Evolutionary conservation across 2,329 filamentous ascomycete species (phyloP).

Genomic region (Aspergillus thermomutatus): DNA sequence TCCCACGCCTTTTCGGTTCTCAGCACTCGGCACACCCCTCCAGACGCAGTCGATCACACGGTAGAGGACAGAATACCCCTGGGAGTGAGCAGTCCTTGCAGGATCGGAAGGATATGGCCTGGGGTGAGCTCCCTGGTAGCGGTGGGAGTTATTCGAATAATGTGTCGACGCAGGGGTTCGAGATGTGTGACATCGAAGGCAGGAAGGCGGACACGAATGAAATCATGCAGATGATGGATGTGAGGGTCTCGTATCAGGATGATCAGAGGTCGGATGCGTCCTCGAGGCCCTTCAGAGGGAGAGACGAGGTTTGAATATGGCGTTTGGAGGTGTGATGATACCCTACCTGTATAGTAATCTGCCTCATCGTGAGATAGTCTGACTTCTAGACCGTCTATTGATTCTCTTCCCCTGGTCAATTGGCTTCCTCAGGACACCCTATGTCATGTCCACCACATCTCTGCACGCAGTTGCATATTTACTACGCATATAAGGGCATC

Average conservation of each 20-base stretch:
- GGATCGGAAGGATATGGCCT: neutral
- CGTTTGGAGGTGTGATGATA: neutral
- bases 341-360: too few relatives aligned
- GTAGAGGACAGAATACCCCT: neutral
- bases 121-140: neutral
- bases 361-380: too few relatives aligned
- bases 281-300: neutral
- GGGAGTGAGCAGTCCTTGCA: neutral
- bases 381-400: too few relatives aligned
- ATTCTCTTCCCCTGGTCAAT: too few relatives aligned
- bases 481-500: neutral
- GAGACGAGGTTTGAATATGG: neutral
- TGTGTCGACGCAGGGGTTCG: slow-evolving; percentile 1
- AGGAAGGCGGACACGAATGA: neutral
- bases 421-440: too few relatives aligned
- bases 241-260: slow-evolving; percentile 4
- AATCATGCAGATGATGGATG: neutral
- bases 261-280: slow-evolving; percentile 4
- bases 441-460: neutral
- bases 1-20: slow-evolving; percentile 13
- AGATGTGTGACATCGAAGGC: neutral
- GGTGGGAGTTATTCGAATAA: neutral
- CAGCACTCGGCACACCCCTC: neutral
- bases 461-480: neutral
- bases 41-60: neutral